Conservation (phyloP, 2,329 filamentous ascomycete genomes). For the Nakataea oryzae region DNA sequence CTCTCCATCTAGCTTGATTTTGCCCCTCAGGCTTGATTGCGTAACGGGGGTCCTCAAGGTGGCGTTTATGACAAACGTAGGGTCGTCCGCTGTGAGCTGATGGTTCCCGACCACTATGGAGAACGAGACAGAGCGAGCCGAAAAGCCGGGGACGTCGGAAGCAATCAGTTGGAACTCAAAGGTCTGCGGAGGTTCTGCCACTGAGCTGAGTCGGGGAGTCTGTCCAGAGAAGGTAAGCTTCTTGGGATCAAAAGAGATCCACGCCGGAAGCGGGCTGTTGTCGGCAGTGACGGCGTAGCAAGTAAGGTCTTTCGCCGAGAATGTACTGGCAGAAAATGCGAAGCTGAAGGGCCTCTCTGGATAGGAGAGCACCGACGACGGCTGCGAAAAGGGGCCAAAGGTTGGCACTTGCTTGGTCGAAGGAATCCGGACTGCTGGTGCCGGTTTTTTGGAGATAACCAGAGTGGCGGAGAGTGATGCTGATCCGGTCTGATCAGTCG, state of each 20-base stretch:
- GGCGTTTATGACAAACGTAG: conserved; percentile 45
- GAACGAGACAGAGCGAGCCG: conserved; percentile 55
- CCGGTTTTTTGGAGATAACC: conserved; percentile 50
- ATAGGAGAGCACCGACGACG: conserved; percentile 46
- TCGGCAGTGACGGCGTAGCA: conserved; percentile 72
- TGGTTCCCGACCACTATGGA: conserved; percentile 63
- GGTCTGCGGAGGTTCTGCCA: conserved; percentile 57
- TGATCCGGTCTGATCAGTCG: conserved; percentile 55
- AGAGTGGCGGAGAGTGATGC: conserved; percentile 57
- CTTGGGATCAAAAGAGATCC: conserved; percentile 63
- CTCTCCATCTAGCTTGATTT: conserved; percentile 48
- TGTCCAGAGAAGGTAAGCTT: conserved; percentile 59
- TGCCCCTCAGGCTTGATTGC: conserved; percentile 39
- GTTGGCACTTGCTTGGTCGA: conserved; percentile 45
- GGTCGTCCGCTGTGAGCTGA: conserved; percentile 53
- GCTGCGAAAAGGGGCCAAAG: conserved; percentile 49
- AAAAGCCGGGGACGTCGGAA: conserved; percentile 71
- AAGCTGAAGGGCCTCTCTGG: conserved; percentile 43
- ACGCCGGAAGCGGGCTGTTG: conserved; percentile 76
- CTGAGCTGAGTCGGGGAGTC: conserved; percentile 53
- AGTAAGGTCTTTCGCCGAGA: conserved; percentile 46
- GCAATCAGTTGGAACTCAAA: conserved; percentile 67
- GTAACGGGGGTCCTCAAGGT: conserved; percentile 38
- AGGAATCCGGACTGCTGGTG: conserved; percentile 44
- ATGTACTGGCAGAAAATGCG: conserved; percentile 47